These are phyloP conservation scores for Dryas drummondii DNA, from an alignment of 306 rosid genomes.

Conservation along the genomic window DNA sequence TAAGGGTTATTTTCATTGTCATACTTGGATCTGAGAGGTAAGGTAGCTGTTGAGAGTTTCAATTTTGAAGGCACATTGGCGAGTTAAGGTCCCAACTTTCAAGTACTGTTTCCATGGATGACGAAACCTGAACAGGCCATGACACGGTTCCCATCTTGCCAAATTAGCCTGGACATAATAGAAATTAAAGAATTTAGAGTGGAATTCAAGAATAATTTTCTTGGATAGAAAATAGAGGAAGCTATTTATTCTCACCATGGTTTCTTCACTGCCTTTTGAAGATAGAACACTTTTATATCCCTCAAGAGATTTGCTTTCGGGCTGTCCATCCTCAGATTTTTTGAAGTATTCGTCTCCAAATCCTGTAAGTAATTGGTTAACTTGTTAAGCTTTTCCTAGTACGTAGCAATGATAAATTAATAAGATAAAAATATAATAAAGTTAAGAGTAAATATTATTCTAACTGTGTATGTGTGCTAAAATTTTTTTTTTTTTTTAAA, in stretches of 20 bases:
- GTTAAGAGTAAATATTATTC: too few species aligned
- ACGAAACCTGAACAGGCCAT: constrained; percentile 21
- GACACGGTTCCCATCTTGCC: constrained; percentile 33
- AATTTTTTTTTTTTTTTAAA: too few species aligned
- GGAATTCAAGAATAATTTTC: background rate
- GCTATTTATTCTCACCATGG: constrained; percentile 15
- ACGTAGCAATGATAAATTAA: background rate
- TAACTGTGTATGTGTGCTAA: too few species aligned
- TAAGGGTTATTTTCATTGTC: background rate
- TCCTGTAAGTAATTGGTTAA: constrained; percentile 2
- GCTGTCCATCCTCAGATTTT: background rate
- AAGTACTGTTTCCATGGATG: constrained; percentile 38
- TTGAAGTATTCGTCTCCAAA: constrained; percentile 27
- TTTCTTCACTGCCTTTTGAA: constrained; percentile 24
- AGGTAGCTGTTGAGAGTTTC: constrained; percentile 26
- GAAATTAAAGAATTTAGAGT: background rate
- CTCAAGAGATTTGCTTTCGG: background rate
- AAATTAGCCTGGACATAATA: constrained; percentile 25
- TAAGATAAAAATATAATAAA: background rate
- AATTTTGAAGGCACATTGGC: constrained; percentile 24
- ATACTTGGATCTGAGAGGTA: constrained; percentile 24
- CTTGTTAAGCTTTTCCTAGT: background rate
- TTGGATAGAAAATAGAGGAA: background rate
- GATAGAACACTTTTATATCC: constrained; percentile 23
- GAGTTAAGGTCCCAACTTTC: constrained; percentile 20